Base-by-base conservation (phyloP, 208 protist genomes). In the Wallacemonas rigidus region DNA sequence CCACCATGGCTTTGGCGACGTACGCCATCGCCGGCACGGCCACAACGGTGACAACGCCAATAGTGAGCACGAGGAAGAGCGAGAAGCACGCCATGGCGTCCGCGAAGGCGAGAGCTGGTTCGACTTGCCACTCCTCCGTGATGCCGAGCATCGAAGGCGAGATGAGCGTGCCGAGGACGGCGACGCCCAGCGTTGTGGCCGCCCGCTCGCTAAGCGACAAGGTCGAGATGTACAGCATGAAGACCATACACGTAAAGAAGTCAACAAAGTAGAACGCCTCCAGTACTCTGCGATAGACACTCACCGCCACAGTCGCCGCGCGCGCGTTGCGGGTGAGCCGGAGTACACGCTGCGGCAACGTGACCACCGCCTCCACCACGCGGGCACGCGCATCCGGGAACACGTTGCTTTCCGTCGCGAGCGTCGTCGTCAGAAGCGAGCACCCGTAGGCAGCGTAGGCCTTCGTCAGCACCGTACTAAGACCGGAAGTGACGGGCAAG, bases 211-310 rank as follows among this genome's bases (percentile, higher is more conserved):
- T 73, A 61, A 79, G 71, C 73, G 86, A 64, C 64, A 81, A 76
- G 14, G 76, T 61, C 17, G 82, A 80, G 41, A 82, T 63, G 82
- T 82, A 90, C 41, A 81, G 64, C 74, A 76, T 75, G 11, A 87
- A 58, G 14, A 72, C 68, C 44, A 90, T 76, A 67, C 68, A 83
- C 64, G 83, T 82, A 43, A 82, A 82, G 57, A 86, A 86, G 68
- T 86, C 79, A 4, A 90, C 67, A 80, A 88, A 87, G 65, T 76
- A 86, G 47, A 90, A 82, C 40, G 76, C 79, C 61, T 77, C 67
- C 40, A 67, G 47, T 12, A 88, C 36, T 56, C 65, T 60, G 9
- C 14, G 15, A 43, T 69, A 76, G 3, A n/a, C 38, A 1, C 48
- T 54, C 40, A 73, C 39, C 3, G 38, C 11, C 15, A 38, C 51